A percentile compares a stretch with the other conserved stretches of the same genome.
Conservation (phyloP, 331 rosid genomes). For the Phaseolus coccineus region DNA sequence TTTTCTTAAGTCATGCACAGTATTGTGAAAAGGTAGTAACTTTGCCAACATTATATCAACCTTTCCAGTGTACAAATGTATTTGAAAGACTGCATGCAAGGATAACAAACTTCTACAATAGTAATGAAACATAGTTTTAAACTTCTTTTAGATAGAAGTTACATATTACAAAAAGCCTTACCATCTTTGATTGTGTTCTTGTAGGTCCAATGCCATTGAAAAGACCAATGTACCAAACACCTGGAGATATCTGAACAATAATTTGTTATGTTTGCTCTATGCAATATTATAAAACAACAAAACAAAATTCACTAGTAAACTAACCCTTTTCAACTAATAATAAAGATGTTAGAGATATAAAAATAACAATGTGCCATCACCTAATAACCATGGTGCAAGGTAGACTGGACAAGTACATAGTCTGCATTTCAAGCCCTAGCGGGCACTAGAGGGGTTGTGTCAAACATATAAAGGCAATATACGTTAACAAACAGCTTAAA, state of each 20-base stretch:
- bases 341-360: constrained; percentile 16
- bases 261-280: constrained; percentile 6
- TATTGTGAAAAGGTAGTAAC: not conserved
- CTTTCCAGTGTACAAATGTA: not conserved
- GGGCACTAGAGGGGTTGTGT: not conserved
- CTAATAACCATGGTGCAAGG: not conserved
- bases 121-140: not conserved
- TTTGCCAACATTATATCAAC: not conserved
- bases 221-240: constrained; percentile 85
- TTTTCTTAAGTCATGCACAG: not conserved
- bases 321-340: constrained; percentile 17
- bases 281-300: constrained; percentile 10
- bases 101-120: not conserved
- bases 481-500: not conserved
- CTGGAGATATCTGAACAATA: constrained; percentile 82
- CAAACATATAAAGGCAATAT: not conserved
- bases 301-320: constrained; percentile 27
- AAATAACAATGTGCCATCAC: not conserved
- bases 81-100: not conserved
- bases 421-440: constrained; percentile 9
- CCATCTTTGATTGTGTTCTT: constrained; percentile 89
- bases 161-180: constrained; percentile 34
- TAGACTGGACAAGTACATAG: not conserved
- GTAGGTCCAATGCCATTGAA: constrained; percentile 86
- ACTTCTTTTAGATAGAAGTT: constrained; percentile 2